These are phyloP conservation scores for Penicilliopsis zonata DNA, from an alignment of 495 filamentous ascomycete genomes.

Conservation along the genomic window DNA sequence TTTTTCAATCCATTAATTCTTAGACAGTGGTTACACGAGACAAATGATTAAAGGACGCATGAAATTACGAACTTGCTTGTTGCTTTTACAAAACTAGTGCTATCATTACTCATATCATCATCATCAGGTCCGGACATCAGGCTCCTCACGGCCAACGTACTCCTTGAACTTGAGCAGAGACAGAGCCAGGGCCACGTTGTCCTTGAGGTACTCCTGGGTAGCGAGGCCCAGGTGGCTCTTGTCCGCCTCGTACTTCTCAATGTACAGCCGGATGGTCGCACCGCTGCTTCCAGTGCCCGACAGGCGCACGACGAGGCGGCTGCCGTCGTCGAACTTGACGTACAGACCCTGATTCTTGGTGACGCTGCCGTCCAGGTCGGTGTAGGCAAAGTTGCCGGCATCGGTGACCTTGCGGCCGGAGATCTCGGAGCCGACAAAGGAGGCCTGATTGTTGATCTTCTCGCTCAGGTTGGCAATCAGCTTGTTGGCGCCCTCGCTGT, in stretches of 20 bases:
- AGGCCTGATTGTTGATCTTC: conserved; percentile 52
- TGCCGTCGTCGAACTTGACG: conserved; percentile 88
- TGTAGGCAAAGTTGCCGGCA: conserved; percentile 94
- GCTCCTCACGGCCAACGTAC: conserved; percentile 78
- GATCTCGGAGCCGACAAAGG: conserved; percentile 75
- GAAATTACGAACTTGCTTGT: too few relatives aligned
- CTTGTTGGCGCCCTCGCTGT: conserved; percentile 80
- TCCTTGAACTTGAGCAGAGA: conserved; percentile 82
- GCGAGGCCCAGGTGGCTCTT: conserved; percentile 57
- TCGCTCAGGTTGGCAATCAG: conserved; percentile 65
- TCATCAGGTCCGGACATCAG: conserved; percentile 70
- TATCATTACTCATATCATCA: not conserved
- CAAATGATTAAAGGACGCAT: too few relatives aligned
- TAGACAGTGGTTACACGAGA: conserved; percentile 14
- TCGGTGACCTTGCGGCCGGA: conserved; percentile 72
- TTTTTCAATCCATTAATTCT: too few relatives aligned
- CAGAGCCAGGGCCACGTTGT: conserved; percentile 73
- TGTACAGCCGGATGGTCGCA: conserved; percentile 90
- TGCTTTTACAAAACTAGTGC: conserved; percentile 7
- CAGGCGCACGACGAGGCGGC: conserved; percentile 83
- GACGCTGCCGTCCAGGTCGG: conserved; percentile 89
- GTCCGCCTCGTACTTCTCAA: conserved; percentile 84
- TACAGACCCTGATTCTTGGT: conserved; percentile 93
- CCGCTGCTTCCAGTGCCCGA: conserved; percentile 92
- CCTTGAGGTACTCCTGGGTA: conserved; percentile 89